Conservation (phyloP, 768 basidiomycete genomes). For the Pluteus cervinus region DNA sequence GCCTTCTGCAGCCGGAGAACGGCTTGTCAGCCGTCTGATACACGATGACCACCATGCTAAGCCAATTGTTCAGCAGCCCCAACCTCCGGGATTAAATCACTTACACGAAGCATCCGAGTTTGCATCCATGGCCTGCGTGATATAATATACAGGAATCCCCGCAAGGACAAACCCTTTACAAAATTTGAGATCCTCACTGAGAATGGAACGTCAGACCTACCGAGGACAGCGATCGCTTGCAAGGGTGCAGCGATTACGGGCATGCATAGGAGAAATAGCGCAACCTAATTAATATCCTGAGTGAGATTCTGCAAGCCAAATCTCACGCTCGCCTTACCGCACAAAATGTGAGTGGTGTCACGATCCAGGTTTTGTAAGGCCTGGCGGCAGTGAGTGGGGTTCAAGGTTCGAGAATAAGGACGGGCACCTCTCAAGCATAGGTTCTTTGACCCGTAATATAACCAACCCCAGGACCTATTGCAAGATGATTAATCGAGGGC, state of each 20-base stretch:
- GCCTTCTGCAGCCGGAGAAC: conserved; percentile 50
- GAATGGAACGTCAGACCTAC: conserved; percentile 35
- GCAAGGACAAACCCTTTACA: conserved; percentile 65
- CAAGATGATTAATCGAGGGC: not conserved
- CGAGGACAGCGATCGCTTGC: conserved; percentile 81
- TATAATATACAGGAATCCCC: conserved; percentile 79
- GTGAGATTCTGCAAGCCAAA: not conserved
- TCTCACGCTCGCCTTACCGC: conserved; percentile 40
- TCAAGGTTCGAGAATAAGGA: no score
- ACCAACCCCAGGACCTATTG: conserved; percentile 79
- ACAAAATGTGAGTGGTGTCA: conserved; percentile 87
- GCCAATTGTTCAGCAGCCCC: conserved; percentile 3
- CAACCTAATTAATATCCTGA: conserved; percentile 46
- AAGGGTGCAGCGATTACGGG: conserved; percentile 89
- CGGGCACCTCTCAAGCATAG: conserved; percentile 69
- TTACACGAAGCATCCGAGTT: conserved; percentile 33
- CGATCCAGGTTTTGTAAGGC: conserved; percentile 90
- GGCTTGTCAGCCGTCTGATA: conserved; percentile 44
- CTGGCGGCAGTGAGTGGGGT: conserved; percentile 30
- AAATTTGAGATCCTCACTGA: no score
- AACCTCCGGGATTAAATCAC: not conserved
- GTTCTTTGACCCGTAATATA: conserved; percentile 86
- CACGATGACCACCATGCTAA: conserved; percentile 37
- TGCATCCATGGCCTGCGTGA: conserved; percentile 52
- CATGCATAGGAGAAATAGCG: conserved; percentile 88